Conservation (phyloP, 106 monocot species). For the Phalaenopsis aphrodite region DNA sequence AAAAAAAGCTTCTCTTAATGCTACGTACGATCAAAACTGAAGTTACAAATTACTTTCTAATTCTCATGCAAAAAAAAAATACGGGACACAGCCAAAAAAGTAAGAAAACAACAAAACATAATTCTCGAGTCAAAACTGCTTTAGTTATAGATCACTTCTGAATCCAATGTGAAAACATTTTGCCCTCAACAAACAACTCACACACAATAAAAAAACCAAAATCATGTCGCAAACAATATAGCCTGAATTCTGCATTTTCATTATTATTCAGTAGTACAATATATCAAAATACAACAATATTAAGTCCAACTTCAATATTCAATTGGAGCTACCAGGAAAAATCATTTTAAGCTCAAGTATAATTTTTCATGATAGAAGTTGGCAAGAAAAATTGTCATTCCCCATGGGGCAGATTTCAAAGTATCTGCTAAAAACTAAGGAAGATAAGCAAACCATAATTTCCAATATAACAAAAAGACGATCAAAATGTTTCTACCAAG, state of each 20-base stretch:
- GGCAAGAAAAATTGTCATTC: background rate
- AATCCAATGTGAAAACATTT: too few relatives aligned
- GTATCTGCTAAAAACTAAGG: background rate
- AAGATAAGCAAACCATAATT: background rate
- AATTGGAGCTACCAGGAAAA: background rate
- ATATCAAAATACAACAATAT: background rate
- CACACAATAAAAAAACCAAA: too few relatives aligned
- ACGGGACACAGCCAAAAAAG: too few relatives aligned
- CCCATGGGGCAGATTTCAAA: background rate
- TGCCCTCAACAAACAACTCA: too few relatives aligned
- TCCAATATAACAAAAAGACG: background rate
- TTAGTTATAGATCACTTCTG: too few relatives aligned
- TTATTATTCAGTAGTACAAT: background rate
- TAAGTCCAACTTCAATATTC: background rate
- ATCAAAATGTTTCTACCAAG: background rate
- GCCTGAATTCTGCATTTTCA: background rate
- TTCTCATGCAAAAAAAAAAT: too few relatives aligned
- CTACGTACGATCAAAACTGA: too few relatives aligned
- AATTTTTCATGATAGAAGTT: background rate
- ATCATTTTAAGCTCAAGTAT: background rate
- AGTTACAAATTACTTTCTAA: too few relatives aligned
- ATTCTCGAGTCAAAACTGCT: too few relatives aligned
- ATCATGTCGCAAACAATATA: too few relatives aligned
- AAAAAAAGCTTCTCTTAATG: too few relatives aligned
- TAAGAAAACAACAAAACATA: too few relatives aligned